These are phyloP conservation scores for Escallonia rubra DNA, from an alignment of 129 eudicot species.

Conservation along the genomic window DNA sequence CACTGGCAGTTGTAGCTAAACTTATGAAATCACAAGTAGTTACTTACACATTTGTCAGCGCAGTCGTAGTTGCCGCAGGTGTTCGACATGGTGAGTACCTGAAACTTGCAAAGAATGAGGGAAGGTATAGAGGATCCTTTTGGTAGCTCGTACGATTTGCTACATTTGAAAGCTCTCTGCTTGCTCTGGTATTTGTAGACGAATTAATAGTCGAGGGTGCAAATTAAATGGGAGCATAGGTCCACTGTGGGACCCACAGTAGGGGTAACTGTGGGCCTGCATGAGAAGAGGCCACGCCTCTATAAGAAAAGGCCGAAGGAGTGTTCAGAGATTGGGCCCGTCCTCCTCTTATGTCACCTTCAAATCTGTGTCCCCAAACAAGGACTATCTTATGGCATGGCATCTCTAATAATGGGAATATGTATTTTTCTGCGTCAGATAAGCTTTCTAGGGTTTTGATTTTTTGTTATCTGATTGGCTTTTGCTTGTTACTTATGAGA, in stretches of 20 bases:
- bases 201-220: neutral
- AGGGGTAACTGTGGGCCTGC: slow-evolving; percentile 6
- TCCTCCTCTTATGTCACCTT: slow-evolving; percentile 30
- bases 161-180: slow-evolving; percentile 8
- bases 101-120: no score
- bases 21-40: no score
- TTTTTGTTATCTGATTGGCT: no score
- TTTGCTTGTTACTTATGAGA: no score
- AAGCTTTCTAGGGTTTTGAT: no score
- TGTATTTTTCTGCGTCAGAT: no score
- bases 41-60: slow-evolving; percentile 59
- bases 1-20: no score
- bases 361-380: slow-evolving; percentile 12
- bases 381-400: neutral
- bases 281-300: slow-evolving; percentile 28
- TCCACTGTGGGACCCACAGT: neutral
- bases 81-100: slow-evolving; percentile 34
- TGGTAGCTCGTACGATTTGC: slow-evolving; percentile 20
- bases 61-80: slow-evolving; percentile 63
- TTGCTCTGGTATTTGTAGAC: slow-evolving; percentile 43
- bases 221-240: neutral
- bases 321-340: slow-evolving; percentile 27
- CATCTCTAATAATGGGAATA: neutral
- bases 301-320: slow-evolving; percentile 10
- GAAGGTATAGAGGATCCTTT: neutral